These are phyloP conservation scores for Bisporella sp. DNA, from an alignment of 2,329 filamentous ascomycete species.

Conservation along the genomic window DNA sequence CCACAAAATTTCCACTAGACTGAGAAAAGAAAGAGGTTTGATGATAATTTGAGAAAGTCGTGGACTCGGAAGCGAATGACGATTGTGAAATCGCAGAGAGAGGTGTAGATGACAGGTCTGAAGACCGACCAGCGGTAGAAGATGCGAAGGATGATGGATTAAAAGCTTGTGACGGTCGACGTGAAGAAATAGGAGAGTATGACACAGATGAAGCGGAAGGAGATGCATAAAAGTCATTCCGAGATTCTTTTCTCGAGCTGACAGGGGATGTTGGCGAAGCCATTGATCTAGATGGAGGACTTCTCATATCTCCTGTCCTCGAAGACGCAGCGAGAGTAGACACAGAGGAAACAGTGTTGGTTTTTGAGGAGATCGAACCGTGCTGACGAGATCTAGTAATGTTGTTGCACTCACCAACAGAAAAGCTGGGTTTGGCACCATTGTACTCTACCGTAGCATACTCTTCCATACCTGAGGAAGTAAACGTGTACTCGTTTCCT, in stretches of 20 bases:
- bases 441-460: slow-evolving; percentile 29
- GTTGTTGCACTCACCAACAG: slow-evolving; percentile 37
- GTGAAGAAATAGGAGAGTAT: slow-evolving; percentile 22
- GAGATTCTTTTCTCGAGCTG: slow-evolving; percentile 14
- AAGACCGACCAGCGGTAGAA: slow-evolving; percentile 14
- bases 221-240: slow-evolving; percentile 27
- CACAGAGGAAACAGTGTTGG: slow-evolving; percentile 20
- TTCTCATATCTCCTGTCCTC: slow-evolving; percentile 10
- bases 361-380: slow-evolving; percentile 18
- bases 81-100: slow-evolving; percentile 14
- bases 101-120: slow-evolving; percentile 16
- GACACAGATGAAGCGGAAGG: slow-evolving; percentile 30
- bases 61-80: slow-evolving; percentile 13
- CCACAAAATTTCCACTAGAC: slow-evolving; percentile 44
- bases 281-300: slow-evolving; percentile 14
- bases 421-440: slow-evolving; percentile 33
- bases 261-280: slow-evolving; percentile 23
- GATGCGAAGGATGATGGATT: slow-evolving; percentile 15
- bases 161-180: slow-evolving; percentile 20
- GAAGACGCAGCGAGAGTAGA: slow-evolving; percentile 22
- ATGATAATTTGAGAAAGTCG: slow-evolving; percentile 18
- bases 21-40: slow-evolving; percentile 44
- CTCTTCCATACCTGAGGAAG: slow-evolving; percentile 28
- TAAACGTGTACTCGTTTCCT: slow-evolving; percentile 24
- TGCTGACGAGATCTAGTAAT: slow-evolving; percentile 29